Evolutionary conservation across 2,329 filamentous ascomycete species (phyloP).

Genomic region (Trichoderma hamatum): DNA sequence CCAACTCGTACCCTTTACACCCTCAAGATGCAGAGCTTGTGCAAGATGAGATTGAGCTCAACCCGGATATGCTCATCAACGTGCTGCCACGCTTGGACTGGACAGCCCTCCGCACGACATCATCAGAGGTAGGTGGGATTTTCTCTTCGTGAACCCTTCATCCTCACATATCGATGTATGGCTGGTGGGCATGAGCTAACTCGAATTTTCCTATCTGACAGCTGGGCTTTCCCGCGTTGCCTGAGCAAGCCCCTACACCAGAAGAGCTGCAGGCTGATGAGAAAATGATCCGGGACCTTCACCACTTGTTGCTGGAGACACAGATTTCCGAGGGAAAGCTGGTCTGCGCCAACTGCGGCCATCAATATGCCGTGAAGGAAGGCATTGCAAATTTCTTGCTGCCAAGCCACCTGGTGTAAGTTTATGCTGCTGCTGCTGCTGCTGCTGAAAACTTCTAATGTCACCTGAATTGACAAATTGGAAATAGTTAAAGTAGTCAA

Average conservation of each 20-base stretch:
- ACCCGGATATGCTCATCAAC: conserved; percentile 78
- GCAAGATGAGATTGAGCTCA: conserved; percentile 81
- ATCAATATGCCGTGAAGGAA: conserved; percentile 93
- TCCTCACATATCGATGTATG: conserved; percentile 25
- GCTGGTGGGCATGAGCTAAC: conserved; percentile 2
- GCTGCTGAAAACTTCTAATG: background rate
- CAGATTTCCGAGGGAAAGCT: conserved; percentile 86
- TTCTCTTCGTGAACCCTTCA: conserved; percentile 32
- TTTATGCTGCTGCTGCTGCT: background rate
- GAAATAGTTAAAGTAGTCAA: background rate
- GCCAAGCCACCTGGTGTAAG: conserved; percentile 82
- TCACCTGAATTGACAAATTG: background rate
- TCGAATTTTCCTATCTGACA: conserved; percentile 40
- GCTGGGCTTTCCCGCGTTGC: conserved; percentile 78
- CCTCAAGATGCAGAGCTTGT: conserved; percentile 91
- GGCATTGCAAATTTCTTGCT: conserved; percentile 96
- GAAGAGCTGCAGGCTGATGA: conserved; percentile 67
- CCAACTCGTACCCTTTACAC: conserved; percentile 84
- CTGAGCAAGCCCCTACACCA: conserved; percentile 63
- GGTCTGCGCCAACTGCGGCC: conserved; percentile 86
- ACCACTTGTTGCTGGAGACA: conserved; percentile 84
- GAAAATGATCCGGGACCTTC: conserved; percentile 74
- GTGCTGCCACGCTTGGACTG: conserved; percentile 88
- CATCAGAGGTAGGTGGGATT: conserved; percentile 65
- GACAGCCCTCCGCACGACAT: conserved; percentile 74